Percentiles rank a stretch among this genome's conserved stretches.
Conservation (phyloP, 2,329 filamentous ascomycete species). For the Xylaria digitata region DNA sequence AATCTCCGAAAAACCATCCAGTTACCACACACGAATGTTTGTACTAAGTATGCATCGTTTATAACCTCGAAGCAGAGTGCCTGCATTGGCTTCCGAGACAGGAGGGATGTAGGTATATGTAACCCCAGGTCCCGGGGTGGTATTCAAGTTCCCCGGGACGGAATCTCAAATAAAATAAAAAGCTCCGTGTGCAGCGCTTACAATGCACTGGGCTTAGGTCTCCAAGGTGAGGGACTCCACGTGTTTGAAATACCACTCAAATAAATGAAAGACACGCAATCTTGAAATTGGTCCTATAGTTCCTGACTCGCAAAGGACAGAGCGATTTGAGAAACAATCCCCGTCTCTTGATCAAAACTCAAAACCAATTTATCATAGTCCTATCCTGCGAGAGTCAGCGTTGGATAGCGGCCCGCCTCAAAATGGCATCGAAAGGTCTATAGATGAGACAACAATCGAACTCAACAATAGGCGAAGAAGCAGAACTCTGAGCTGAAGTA, state of each 20-base stretch:
- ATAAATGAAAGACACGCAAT: conserved; percentile 18
- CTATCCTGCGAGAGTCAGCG: not conserved
- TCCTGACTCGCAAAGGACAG: not conserved
- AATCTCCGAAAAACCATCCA: not conserved
- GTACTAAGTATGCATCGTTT: conserved; percentile 19
- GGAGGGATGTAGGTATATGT: conserved; percentile 4
- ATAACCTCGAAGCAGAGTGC: conserved; percentile 5
- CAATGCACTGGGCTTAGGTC: conserved; percentile 9
- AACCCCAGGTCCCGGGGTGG: conserved; percentile 11
- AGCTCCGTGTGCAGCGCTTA: conserved; percentile 8
- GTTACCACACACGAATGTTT: not conserved
- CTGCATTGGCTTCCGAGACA: conserved; percentile 12
- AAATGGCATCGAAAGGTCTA: conserved; percentile 8
- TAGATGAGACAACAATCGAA: conserved; percentile 45
- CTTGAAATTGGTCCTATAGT: conserved; percentile 4
- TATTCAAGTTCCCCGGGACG: not conserved
- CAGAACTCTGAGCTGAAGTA: conserved; percentile 51
- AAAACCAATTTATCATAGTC: not conserved
- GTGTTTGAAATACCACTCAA: conserved; percentile 25
- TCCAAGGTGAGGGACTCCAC: not conserved
- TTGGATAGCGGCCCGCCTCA: not conserved
- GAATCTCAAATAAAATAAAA: conserved; percentile 24
- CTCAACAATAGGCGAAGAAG: conserved; percentile 50
- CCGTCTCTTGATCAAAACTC: not conserved
- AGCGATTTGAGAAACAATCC: not conserved